Percentiles rank a stretch among this genome's conserved stretches.
Conservation (phyloP, 805 yeast genomes). For the Pichia phayaonensis region DNA sequence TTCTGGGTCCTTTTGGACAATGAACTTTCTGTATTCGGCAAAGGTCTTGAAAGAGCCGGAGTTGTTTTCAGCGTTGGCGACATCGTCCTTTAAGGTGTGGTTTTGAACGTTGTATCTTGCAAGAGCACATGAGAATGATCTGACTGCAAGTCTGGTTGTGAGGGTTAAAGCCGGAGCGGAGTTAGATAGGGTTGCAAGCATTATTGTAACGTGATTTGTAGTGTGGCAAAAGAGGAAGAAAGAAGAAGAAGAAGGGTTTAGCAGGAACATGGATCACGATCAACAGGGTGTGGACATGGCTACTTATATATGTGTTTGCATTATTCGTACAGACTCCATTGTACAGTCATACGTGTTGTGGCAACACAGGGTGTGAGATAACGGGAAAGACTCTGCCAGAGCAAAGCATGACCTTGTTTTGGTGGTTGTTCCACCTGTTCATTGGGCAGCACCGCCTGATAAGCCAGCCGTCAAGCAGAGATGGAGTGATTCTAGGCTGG, state of each 20-base stretch:
- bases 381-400: background rate
- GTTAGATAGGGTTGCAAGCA: background rate
- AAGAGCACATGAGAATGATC: slow-evolving; percentile 1
- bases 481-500: no score
- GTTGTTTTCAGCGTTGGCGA: background rate
- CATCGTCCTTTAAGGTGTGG: background rate
- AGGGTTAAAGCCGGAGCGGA: background rate
- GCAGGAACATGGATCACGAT: no score
- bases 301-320: no score
- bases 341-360: no score
- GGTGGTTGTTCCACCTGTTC: no score
- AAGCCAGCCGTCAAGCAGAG: no score
- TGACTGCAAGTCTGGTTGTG: background rate
- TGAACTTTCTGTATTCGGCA: slow-evolving; percentile 21
- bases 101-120: background rate
- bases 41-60: slow-evolving; percentile 18
- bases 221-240: background rate
- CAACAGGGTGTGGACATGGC: no score
- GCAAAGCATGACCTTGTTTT: background rate
- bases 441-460: no score
- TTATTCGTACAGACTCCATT: no score
- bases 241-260: no score
- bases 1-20: slow-evolving; percentile 15
- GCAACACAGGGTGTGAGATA: no score
- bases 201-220: background rate